Evolutionary conservation across 2,329 filamentous ascomycete species (phyloP).

Genomic region (Stenocarpella maydis): DNA sequence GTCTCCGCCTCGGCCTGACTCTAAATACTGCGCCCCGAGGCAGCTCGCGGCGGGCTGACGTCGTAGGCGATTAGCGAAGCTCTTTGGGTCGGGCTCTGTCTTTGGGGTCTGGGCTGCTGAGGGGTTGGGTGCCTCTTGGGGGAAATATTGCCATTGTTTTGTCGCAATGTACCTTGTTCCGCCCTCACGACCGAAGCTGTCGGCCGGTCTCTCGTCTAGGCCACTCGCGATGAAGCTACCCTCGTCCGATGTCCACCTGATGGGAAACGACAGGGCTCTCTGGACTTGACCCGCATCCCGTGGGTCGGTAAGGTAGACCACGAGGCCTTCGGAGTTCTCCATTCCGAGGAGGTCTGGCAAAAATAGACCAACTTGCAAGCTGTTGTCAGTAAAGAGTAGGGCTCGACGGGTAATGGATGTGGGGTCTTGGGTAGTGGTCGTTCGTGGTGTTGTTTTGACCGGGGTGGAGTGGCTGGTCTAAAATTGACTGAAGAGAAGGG

Average conservation of each 20-base stretch:
- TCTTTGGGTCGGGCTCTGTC: neutral
- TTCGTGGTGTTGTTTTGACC: too few species aligned
- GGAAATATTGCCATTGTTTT: neutral
- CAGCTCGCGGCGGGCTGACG: neutral
- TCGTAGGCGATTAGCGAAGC: neutral
- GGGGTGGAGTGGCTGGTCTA: neutral
- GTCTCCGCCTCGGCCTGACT: neutral
- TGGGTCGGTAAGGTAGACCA: too few species aligned
- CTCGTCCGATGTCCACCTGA: neutral
- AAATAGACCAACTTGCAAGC: neutral
- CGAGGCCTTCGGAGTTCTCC: neutral
- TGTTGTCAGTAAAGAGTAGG: neutral
- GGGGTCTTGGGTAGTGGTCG: neutral
- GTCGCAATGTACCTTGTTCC: neutral
- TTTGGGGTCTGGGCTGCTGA: neutral
- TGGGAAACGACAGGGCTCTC: neutral
- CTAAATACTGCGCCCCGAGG: neutral
- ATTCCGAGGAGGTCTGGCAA: neutral
- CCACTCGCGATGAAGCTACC: neutral
- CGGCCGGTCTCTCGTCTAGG: neutral
- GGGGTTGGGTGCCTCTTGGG: neutral
- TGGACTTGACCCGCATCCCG: neutral
- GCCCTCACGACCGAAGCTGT: neutral
- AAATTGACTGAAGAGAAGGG: neutral
- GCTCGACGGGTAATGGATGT: neutral